These are phyloP conservation scores for Epichloe typhina DNA, from an alignment of 2,329 filamentous ascomycete genomes.

Conservation along the genomic window DNA sequence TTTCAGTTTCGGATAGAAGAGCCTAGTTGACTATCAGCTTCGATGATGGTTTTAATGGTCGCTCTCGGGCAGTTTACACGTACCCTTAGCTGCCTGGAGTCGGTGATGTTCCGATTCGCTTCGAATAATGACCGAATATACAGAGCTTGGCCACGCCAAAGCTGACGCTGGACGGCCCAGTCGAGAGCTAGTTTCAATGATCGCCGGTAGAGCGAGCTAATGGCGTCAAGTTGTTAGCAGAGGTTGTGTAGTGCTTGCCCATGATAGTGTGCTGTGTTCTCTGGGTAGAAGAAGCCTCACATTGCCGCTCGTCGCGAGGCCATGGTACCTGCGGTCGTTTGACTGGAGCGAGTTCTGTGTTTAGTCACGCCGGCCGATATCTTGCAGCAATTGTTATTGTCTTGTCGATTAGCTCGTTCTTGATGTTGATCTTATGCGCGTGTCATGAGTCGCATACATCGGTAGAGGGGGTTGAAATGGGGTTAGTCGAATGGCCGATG, in stretches of 20 bases:
- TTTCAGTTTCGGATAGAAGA: conserved; percentile 77
- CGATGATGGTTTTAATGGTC: not conserved
- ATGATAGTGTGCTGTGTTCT: not conserved
- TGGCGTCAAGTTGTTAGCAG: not conserved
- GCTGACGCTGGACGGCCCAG: conserved; percentile 83
- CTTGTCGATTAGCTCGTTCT: too few relatives aligned
- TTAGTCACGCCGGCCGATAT: too few relatives aligned
- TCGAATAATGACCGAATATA: conserved; percentile 95
- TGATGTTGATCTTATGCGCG: not conserved
- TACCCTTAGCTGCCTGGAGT: conserved; percentile 80
- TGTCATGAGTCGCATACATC: not conserved
- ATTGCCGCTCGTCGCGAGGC: conserved; percentile 33
- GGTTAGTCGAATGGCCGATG: not conserved
- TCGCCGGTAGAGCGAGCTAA: conserved; percentile 71
- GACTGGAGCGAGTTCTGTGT: too few relatives aligned
- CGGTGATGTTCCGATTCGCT: conserved; percentile 72
- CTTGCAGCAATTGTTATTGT: too few relatives aligned
- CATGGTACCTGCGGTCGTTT: conserved; percentile 7
- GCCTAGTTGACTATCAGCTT: conserved; percentile 37
- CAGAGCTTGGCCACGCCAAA: conserved; percentile 92
- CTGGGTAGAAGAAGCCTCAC: conserved; percentile 23
- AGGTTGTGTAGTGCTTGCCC: not conserved
- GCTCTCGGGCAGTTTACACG: conserved; percentile 10
- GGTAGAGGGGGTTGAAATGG: too few relatives aligned
- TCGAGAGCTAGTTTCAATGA: conserved; percentile 87